These are phyloP conservation scores for Clausena lansium DNA, from an alignment of 345 rosid genomes.

Conservation along the genomic window DNA sequence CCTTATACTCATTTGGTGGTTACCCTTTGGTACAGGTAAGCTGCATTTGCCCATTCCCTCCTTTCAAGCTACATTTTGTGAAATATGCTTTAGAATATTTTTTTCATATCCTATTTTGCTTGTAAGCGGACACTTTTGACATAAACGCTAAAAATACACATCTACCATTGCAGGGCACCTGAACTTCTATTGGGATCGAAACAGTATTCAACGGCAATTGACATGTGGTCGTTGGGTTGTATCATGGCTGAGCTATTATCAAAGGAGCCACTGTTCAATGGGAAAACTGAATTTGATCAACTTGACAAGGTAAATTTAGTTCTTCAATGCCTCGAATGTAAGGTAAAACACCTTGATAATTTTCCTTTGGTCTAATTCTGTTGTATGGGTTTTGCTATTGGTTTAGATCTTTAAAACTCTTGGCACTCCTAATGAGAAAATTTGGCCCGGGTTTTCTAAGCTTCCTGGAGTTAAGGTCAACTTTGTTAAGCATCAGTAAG, in stretches of 20 bases:
- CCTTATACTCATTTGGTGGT: conserved; percentile 99
- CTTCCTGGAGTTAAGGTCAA: conserved; percentile 97
- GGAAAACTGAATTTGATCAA: conserved; percentile 94
- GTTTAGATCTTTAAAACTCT: conserved; percentile 83
- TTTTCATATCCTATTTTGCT: background rate
- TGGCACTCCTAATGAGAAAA: conserved; percentile 93
- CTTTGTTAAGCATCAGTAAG: conserved; percentile 98
- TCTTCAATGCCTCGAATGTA: background rate
- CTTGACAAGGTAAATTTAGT: conserved; percentile 79
- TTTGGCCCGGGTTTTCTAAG: conserved; percentile 97
- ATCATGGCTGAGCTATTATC: conserved; percentile 94
- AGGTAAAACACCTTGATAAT: conserved; percentile 2
- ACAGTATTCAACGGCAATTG: conserved; percentile 97
- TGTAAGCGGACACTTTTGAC: background rate
- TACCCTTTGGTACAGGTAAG: conserved; percentile 99
- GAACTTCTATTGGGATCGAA: conserved; percentile 94
- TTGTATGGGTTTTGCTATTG: background rate
- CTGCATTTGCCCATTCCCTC: background rate
- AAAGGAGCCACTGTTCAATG: conserved; percentile 87
- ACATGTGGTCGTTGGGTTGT: conserved; percentile 99
- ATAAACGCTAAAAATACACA: background rate
- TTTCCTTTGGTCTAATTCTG: background rate
- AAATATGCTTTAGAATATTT: background rate
- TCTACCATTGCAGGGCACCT: conserved; percentile 73
- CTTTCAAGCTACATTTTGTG: background rate